These are phyloP conservation scores for Fusarium begoniae DNA, from an alignment of 2,329 filamentous ascomycete species.

Conservation along the genomic window DNA sequence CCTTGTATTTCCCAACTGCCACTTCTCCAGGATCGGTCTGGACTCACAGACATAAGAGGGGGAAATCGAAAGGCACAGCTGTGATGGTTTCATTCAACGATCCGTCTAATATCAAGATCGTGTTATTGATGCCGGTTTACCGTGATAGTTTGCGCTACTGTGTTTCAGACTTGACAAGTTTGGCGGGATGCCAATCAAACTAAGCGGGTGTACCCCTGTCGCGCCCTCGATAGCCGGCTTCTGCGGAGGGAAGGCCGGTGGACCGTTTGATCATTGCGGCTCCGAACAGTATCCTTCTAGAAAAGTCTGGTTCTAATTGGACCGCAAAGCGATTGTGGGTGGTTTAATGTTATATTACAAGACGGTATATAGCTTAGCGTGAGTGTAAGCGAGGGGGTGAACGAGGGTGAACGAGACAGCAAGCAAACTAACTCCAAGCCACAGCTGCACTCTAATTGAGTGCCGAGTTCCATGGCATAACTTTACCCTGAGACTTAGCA, in stretches of 20 bases:
- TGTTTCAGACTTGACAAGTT: not conserved
- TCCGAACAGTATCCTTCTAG: not conserved
- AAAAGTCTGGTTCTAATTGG: not conserved
- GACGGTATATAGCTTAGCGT: not conserved
- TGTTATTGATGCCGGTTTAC: slow-evolving; percentile 3
- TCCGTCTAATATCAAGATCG: not conserved
- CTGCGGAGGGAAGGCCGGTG: not conserved
- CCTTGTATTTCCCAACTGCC: not conserved
- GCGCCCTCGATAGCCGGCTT: not conserved
- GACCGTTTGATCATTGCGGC: not conserved
- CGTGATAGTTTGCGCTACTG: not conserved
- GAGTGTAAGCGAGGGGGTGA: not conserved
- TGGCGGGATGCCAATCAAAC: not conserved
- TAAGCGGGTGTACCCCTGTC: not conserved
- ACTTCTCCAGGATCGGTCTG: not conserved
- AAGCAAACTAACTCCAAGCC: not conserved
- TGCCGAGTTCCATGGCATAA: not conserved
- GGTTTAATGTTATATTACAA: not conserved
- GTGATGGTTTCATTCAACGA: not conserved
- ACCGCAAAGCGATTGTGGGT: not conserved
- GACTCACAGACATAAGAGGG: not conserved
- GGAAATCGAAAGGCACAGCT: not conserved
- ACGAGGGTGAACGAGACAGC: not conserved
- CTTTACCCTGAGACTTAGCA: not conserved
- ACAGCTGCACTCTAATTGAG: not conserved